A percentile compares a stretch with the other conserved stretches of the same genome.
Evolutionary conservation across 2,329 filamentous ascomycete species (phyloP).

Genomic region (Monosporascus sp.): DNA sequence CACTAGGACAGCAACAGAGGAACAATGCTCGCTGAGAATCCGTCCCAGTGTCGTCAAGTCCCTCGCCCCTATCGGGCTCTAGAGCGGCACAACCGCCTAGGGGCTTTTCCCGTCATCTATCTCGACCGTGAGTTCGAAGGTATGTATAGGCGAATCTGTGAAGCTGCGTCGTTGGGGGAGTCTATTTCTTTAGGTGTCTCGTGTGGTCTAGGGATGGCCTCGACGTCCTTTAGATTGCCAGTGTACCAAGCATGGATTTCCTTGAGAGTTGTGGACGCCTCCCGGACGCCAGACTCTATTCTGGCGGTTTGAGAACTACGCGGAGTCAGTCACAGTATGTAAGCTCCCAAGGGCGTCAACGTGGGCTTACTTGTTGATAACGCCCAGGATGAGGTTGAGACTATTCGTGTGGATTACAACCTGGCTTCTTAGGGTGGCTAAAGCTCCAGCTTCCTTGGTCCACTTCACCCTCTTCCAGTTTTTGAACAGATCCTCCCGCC

Average conservation of each 20-base stretch:
- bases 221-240: conserved; percentile 1
- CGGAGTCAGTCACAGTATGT: conserved; percentile 1
- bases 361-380: conserved; percentile 8
- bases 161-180: too few relatives aligned
- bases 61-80: too few relatives aligned
- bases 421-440: conserved; percentile 17
- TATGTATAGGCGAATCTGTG: too few relatives aligned
- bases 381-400: conserved; percentile 18
- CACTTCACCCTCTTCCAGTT: conserved; percentile 26
- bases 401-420: conserved; percentile 20
- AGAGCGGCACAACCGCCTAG: too few relatives aligned
- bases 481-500: conserved; percentile 15
- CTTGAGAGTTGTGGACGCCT: conserved; percentile 8
- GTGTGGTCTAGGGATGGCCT: too few relatives aligned
- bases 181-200: too few relatives aligned
- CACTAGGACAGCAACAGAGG: conserved; percentile 2
- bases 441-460: conserved; percentile 24
- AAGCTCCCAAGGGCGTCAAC: too few relatives aligned
- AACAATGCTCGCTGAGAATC: conserved; percentile 1
- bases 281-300: conserved; percentile 7
- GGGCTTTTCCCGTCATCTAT: too few relatives aligned
- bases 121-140: too few relatives aligned
- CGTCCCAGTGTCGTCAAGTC: too few relatives aligned
- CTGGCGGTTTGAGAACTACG: conserved; percentile 7
- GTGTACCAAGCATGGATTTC: conserved; percentile 14